phyloP scores from a whole-genome alignment of 371 early-diverging fungal species.

The Amoeboaphelidium protococcarum region DNA sequence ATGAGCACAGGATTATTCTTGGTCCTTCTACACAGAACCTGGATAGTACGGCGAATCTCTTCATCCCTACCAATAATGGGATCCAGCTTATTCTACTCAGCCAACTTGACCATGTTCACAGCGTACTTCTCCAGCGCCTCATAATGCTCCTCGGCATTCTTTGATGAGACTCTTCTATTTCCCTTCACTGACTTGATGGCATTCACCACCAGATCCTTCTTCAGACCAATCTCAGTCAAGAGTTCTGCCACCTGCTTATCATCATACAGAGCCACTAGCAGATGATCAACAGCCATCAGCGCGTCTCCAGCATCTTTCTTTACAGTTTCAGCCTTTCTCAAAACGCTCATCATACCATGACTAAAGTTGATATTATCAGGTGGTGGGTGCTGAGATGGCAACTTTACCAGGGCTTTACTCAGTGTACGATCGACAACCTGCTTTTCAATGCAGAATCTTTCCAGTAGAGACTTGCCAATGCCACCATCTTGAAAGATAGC shows the following conservation, averaged over 20 bases:
- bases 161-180: slow-evolving; percentile 47
- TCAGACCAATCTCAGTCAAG: slow-evolving; percentile 36
- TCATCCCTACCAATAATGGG: slow-evolving; percentile 56
- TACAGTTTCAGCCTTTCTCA: slow-evolving; percentile 23
- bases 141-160: slow-evolving; percentile 50
- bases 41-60: slow-evolving; percentile 40
- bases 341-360: slow-evolving; percentile 26
- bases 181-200: slow-evolving; percentile 58
- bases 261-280: slow-evolving; percentile 51
- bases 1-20: slow-evolving; percentile 33
- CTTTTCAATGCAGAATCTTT: slow-evolving; percentile 58
- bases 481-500: slow-evolving; percentile 46
- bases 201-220: slow-evolving; percentile 37
- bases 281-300: slow-evolving; percentile 58
- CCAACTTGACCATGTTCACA: slow-evolving; percentile 39
- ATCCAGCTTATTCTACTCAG: slow-evolving; percentile 38
- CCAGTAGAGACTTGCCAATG: slow-evolving; percentile 35
- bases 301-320: slow-evolving; percentile 23
- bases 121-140: slow-evolving; percentile 79
- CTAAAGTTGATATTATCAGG: slow-evolving; percentile 38
- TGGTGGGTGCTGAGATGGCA: slow-evolving; percentile 63
- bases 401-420: slow-evolving; percentile 40
- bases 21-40: slow-evolving; percentile 29
- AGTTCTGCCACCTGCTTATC: slow-evolving; percentile 25
- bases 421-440: slow-evolving; percentile 37